Conservation (phyloP, 2,329 filamentous ascomycete genomes). For the Paraphoma chrysanthemicola region DNA sequence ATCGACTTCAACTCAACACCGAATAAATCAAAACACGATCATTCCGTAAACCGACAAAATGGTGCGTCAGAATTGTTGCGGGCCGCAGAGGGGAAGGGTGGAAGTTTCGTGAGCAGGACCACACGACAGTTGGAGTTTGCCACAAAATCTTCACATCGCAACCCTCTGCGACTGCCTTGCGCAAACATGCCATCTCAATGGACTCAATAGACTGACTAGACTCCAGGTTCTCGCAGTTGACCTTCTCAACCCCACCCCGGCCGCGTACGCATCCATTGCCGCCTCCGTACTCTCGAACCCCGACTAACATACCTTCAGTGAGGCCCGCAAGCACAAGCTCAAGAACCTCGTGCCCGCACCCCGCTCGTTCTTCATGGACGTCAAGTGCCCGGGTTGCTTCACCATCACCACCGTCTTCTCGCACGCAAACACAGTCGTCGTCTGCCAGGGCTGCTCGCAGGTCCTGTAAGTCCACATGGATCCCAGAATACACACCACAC, state of each 20-base stretch:
- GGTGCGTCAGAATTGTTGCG: conserved; percentile 39
- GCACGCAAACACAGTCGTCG: conserved; percentile 99
- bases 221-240: conserved; percentile 98
- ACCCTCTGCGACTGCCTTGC: conserved; percentile 17
- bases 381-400: conserved; percentile 99
- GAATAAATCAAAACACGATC: conserved; percentile 35
- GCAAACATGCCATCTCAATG: conserved; percentile 19
- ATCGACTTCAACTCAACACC: conserved; percentile 41
- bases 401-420: conserved; percentile 99
- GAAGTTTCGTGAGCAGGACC: conserved; percentile 22
- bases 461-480: conserved; percentile 66
- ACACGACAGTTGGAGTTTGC: conserved; percentile 44
- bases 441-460: conserved; percentile 98
- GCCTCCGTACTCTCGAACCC: conserved; percentile 14
- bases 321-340: conserved; percentile 99
- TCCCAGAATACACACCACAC: conserved; percentile 4
- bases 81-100: conserved; percentile 11
- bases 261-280: conserved; percentile 60
- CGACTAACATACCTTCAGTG: conserved; percentile 54
- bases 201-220: conserved; percentile 16
- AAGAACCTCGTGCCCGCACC: conserved; percentile 97
- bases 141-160: conserved; percentile 36
- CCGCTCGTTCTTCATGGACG: conserved; percentile 99
- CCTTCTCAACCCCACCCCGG: conserved; percentile 98
- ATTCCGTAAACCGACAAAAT: conserved; percentile 48